Conservation (phyloP, 2,329 filamentous ascomycete species). For the Diplodia mutila region DNA sequence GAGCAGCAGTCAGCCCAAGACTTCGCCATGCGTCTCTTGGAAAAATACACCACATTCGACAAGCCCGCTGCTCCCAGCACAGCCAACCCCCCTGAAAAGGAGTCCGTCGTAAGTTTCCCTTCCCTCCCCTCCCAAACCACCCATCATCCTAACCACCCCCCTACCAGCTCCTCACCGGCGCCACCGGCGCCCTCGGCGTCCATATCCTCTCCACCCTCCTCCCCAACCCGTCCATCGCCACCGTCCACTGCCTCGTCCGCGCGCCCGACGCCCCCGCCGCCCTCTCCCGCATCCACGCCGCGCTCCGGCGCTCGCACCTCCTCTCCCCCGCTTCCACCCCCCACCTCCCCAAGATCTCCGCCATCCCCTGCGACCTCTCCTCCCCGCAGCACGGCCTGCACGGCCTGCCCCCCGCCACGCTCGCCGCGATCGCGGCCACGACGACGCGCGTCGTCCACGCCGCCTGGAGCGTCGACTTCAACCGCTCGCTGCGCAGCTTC, state of each 20-base stretch:
- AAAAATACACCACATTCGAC: slow-evolving; percentile 45
- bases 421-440: slow-evolving; percentile 26
- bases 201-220: slow-evolving; percentile 52
- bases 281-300: slow-evolving; percentile 37
- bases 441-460: slow-evolving; percentile 54
- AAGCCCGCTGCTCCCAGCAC: background rate
- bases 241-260: slow-evolving; percentile 57
- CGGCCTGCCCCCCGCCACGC: slow-evolving; percentile 42
- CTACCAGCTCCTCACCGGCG: slow-evolving; percentile 60
- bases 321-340: slow-evolving; percentile 31
- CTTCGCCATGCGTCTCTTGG: slow-evolving; percentile 50
- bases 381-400: slow-evolving; percentile 19
- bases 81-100: slow-evolving; percentile 15
- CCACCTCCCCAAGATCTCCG: slow-evolving; percentile 35
- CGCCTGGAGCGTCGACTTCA: slow-evolving; percentile 62
- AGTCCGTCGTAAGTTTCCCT: slow-evolving; percentile 25
- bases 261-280: slow-evolving; percentile 33
- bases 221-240: slow-evolving; percentile 32
- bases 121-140: background rate
- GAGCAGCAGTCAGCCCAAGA: slow-evolving; percentile 30
- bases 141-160: background rate
- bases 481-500: slow-evolving; percentile 53
- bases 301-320: slow-evolving; percentile 40
- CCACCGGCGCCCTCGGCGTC: slow-evolving; percentile 65
- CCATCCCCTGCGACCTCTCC: slow-evolving; percentile 38